Conservation (phyloP, 441 rosid genomes). For the Arabidopsis hybrid region DNA sequence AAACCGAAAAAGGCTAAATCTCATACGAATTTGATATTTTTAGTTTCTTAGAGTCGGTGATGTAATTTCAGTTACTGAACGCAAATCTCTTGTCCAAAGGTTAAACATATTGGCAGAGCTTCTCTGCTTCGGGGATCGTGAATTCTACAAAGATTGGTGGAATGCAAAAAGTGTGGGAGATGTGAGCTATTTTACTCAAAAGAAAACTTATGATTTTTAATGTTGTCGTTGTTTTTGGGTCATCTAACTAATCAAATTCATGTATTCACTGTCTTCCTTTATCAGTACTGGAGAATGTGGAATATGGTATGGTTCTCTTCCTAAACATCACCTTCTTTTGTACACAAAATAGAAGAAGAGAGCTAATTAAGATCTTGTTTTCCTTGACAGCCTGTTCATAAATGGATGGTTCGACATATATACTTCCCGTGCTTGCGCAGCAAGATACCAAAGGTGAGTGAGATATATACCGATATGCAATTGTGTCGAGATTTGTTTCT, state of each 20-base stretch:
- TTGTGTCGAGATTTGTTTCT: neutral
- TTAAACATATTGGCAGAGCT: conserved; percentile 97
- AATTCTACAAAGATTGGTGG: conserved; percentile 99
- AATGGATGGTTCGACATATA: conserved; percentile 99
- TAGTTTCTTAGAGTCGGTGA: conserved; percentile 14
- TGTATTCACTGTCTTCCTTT: conserved; percentile 42
- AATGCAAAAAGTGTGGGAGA: conserved; percentile 98
- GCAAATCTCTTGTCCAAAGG: conserved; percentile 52
- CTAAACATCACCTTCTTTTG: conserved; percentile 21
- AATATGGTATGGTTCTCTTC: conserved; percentile 80
- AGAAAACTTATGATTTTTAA: conserved; percentile 9
- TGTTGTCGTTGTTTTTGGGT: conserved; percentile 10
- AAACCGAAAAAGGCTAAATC: neutral
- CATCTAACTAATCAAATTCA: conserved; percentile 34
- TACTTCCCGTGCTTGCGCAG: conserved; percentile 89
- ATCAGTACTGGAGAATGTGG: conserved; percentile 99
- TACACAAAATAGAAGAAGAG: neutral
- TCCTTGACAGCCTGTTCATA: conserved; percentile 92
- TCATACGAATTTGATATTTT: conserved; percentile 5
- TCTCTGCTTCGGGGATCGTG: conserved; percentile 97
- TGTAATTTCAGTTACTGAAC: conserved; percentile 22
- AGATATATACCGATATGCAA: conserved; percentile 12
- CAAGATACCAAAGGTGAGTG: conserved; percentile 79
- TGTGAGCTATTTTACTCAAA: conserved; percentile 52
- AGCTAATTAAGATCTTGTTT: conserved; percentile 41